A percentile compares a stretch with the other conserved stretches of the same genome.
Evolutionary conservation across 768 basidiomycete genomes (phyloP).

Genomic region (Gyrodon lividus): DNA sequence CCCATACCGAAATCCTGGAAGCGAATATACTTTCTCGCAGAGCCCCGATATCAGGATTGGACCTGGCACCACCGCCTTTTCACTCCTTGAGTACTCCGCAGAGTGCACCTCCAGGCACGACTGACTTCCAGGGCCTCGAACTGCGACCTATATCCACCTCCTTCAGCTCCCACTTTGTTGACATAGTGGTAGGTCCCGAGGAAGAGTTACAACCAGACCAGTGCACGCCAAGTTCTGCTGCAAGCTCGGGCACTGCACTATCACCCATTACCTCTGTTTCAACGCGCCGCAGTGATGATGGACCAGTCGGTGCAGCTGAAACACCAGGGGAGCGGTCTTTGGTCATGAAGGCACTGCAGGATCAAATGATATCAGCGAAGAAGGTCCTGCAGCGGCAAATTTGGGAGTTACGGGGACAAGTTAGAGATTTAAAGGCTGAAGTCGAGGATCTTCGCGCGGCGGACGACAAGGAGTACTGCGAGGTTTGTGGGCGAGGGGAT

Average conservation of each 20-base stretch:
- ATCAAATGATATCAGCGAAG: slow-evolving; percentile 56
- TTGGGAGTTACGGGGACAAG: slow-evolving; percentile 73
- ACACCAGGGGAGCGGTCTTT: slow-evolving; percentile 42
- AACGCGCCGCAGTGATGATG: slow-evolving; percentile 34
- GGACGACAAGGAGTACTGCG: slow-evolving; percentile 49
- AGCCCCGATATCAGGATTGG: slow-evolving; percentile 8
- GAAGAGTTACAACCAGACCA: slow-evolving; percentile 39
- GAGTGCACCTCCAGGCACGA: slow-evolving; percentile 64
- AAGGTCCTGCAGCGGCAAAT: slow-evolving; percentile 71
- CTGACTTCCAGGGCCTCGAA: slow-evolving; percentile 64
- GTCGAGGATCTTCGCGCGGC: slow-evolving; percentile 52
- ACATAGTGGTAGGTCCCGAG: slow-evolving; percentile 33
- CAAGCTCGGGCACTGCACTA: slow-evolving; percentile 38
- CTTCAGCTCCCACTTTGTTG: slow-evolving; percentile 69
- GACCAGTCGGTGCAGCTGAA: slow-evolving; percentile 21
- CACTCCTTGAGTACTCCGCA: slow-evolving; percentile 36
- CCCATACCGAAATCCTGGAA: slow-evolving; percentile 15
- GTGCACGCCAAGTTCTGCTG: slow-evolving; percentile 50
- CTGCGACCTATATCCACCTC: slow-evolving; percentile 74
- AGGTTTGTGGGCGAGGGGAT: slow-evolving; percentile 57
- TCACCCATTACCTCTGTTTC: slow-evolving; percentile 50
- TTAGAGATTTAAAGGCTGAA: slow-evolving; percentile 69
- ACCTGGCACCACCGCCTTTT: slow-evolving; percentile 9
- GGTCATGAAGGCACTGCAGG: slow-evolving; percentile 54
- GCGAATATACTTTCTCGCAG: slow-evolving; percentile 12